These are phyloP conservation scores for Pyrenochaeta sp. DNA, from an alignment of 2,329 filamentous ascomycete genomes.

Conservation along the genomic window DNA sequence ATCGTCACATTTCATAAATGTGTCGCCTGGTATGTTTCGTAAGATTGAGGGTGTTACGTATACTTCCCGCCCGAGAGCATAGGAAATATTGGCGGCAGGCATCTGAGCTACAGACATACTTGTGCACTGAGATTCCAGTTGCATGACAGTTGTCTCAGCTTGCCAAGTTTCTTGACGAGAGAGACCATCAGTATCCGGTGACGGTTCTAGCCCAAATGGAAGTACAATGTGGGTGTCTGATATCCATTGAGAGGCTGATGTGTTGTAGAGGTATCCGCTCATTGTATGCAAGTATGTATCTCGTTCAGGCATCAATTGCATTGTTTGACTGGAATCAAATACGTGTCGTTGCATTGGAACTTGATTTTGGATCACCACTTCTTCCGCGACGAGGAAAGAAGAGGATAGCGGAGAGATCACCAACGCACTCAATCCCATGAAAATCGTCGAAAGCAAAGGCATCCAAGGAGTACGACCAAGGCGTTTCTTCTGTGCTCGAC, in stretches of 20 bases:
- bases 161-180: too few species aligned
- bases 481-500: slow-evolving; percentile 12
- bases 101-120: too few species aligned
- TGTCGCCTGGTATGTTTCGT: too few species aligned
- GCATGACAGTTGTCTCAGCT: slow-evolving; percentile 8
- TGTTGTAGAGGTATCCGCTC: slow-evolving; percentile 9
- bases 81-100: too few species aligned
- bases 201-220: slow-evolving; percentile 8
- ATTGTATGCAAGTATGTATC: slow-evolving; percentile 11
- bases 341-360: too few species aligned
- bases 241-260: slow-evolving; percentile 11
- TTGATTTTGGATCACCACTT: slow-evolving; percentile 6
- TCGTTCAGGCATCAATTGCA: slow-evolving; percentile 1
- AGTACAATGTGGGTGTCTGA: slow-evolving; percentile 7
- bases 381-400: slow-evolving; percentile 12
- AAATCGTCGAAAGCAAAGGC: slow-evolving; percentile 8
- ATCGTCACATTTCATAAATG: too few species aligned
- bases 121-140: slow-evolving; percentile 4
- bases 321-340: slow-evolving; percentile 1
- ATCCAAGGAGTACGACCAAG: slow-evolving; percentile 15
- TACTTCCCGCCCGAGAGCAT: too few species aligned
- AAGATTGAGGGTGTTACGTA: too few species aligned
- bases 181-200: too few species aligned
- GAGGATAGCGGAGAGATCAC: slow-evolving; percentile 21
- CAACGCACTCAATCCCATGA: slow-evolving; percentile 12